Conservation (phyloP, 495 filamentous ascomycete genomes). For the Podospora tetraspora region DNA sequence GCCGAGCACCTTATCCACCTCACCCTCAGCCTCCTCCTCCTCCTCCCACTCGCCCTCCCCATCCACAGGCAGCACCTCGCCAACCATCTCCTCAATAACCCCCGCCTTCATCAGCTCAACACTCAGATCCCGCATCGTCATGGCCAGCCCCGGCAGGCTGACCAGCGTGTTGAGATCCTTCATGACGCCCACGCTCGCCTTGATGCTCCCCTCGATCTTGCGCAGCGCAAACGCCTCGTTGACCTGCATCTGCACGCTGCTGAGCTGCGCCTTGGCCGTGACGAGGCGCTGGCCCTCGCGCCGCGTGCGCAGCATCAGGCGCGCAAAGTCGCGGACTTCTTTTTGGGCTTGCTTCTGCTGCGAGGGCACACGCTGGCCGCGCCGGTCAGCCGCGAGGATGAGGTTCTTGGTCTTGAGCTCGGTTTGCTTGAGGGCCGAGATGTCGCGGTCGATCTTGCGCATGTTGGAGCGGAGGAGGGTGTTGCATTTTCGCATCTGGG, state of each 20-base stretch:
- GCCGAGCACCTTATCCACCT: conserved; percentile 88
- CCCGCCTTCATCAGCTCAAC: conserved; percentile 87
- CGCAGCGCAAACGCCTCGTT: conserved; percentile 92
- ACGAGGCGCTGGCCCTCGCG: conserved; percentile 65
- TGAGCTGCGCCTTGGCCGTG: conserved; percentile 86
- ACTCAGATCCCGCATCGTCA: conserved; percentile 85
- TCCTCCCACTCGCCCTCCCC: conserved; percentile 62
- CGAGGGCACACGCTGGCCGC: conserved; percentile 66
- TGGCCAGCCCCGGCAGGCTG: conserved; percentile 75
- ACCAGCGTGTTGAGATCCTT: conserved; percentile 89
- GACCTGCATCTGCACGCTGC: conserved; percentile 96
- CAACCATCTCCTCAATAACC: conserved; percentile 96
- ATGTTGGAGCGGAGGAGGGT: conserved; percentile 82
- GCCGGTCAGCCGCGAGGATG: conserved; percentile 72
- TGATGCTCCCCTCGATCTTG: conserved; percentile 92
- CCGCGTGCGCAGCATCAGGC: conserved; percentile 78
- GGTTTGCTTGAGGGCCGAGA: conserved; percentile 62
- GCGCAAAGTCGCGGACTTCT: conserved; percentile 80
- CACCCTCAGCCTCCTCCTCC: conserved; percentile 81
- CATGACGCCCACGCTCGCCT: conserved; percentile 86
- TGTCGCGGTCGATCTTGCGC: conserved; percentile 92
- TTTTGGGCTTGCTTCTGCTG: conserved; percentile 67
- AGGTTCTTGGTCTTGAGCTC: conserved; percentile 81
- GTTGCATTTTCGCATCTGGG: conserved; percentile 91
- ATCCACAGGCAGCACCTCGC: conserved; percentile 70